phyloP scores from a whole-genome alignment of 2,329 filamentous ascomycete genomes.

The Pyricularia sp. region DNA sequence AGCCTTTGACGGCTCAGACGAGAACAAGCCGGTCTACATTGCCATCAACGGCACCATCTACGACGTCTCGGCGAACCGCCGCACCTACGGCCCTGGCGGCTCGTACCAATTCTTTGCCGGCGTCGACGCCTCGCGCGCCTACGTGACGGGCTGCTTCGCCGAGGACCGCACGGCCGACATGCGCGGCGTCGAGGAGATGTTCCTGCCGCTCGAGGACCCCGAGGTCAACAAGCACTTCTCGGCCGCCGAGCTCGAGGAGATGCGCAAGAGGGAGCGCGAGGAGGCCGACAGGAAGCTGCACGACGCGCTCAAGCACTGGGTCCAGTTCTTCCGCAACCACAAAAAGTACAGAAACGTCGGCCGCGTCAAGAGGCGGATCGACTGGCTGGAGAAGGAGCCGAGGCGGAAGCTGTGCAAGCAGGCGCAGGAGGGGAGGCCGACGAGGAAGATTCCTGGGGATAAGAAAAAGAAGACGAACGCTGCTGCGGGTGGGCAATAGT shows the following conservation, averaged over 20 bases:
- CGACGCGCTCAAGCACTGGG: constrained; percentile 70
- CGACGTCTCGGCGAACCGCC: constrained; percentile 62
- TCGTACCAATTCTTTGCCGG: constrained; percentile 83
- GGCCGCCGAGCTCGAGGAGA: constrained; percentile 38
- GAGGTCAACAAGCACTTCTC: constrained; percentile 51
- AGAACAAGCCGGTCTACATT: constrained; percentile 72
- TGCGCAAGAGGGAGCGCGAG: constrained; percentile 54
- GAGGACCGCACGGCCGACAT: constrained; percentile 79
- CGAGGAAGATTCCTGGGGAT: constrained; percentile 48
- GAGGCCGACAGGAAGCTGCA: constrained; percentile 56
- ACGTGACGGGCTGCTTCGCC: constrained; percentile 86
- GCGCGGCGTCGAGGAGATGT: constrained; percentile 82
- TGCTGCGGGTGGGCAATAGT: constrained; percentile 4
- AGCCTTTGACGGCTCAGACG: constrained; percentile 68
- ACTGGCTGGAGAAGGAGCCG: constrained; percentile 42
- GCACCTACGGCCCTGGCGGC: constrained; percentile 74
- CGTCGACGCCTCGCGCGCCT: constrained; percentile 76
- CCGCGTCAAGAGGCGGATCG: constrained; percentile 52
- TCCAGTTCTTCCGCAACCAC: constrained; percentile 69
- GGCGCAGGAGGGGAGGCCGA: constrained; percentile 50
- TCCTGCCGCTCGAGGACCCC: constrained; percentile 54
- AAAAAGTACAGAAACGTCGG: constrained; percentile 79
- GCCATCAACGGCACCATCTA: constrained; percentile 83
- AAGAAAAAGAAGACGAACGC: constrained; percentile 10
- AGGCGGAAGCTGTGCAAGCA: constrained; percentile 52